These are phyloP conservation scores for Cystofilobasidium ferigula DNA, from an alignment of 768 basidiomycete genomes.

Conservation along the genomic window DNA sequence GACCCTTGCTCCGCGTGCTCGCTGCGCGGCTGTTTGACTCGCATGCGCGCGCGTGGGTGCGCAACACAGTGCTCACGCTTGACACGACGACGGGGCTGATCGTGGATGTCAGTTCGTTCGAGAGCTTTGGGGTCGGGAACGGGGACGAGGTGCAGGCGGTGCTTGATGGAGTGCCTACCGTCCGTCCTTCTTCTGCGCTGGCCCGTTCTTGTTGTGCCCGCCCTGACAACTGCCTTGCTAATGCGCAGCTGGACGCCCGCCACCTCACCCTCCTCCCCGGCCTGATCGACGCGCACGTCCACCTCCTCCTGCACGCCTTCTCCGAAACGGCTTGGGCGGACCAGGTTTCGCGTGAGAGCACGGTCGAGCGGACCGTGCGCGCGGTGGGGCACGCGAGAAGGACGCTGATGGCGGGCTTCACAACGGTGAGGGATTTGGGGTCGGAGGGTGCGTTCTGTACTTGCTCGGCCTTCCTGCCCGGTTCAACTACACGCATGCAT, in stretches of 20 bases:
- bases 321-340: slow-evolving; percentile 53
- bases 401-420: slow-evolving; percentile 55
- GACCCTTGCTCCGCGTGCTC: not conserved
- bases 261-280: slow-evolving; percentile 48
- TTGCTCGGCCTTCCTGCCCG: no score
- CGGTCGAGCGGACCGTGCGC: slow-evolving; percentile 52
- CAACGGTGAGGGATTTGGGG: slow-evolving; percentile 57
- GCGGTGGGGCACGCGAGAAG: slow-evolving; percentile 51
- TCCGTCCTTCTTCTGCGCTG: not conserved
- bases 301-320: slow-evolving; percentile 54
- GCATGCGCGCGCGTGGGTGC: slow-evolving; percentile 34
- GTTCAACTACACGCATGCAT: no score
- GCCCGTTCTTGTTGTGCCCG: not conserved
- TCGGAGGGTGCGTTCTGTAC: slow-evolving; percentile 41
- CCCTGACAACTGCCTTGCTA: no score
- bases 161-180: not conserved
- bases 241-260: slow-evolving; percentile 43
- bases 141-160: slow-evolving; percentile 1
- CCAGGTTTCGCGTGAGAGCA: slow-evolving; percentile 50
- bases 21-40: not conserved
- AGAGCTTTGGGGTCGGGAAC: slow-evolving; percentile 1
- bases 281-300: slow-evolving; percentile 51
- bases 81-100: slow-evolving; percentile 46
- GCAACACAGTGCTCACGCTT: slow-evolving; percentile 46
- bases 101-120: slow-evolving; percentile 39